Base-by-base conservation (phyloP, 1,284 basidiomycete genomes). In the Trichosporon sp. region DNA sequence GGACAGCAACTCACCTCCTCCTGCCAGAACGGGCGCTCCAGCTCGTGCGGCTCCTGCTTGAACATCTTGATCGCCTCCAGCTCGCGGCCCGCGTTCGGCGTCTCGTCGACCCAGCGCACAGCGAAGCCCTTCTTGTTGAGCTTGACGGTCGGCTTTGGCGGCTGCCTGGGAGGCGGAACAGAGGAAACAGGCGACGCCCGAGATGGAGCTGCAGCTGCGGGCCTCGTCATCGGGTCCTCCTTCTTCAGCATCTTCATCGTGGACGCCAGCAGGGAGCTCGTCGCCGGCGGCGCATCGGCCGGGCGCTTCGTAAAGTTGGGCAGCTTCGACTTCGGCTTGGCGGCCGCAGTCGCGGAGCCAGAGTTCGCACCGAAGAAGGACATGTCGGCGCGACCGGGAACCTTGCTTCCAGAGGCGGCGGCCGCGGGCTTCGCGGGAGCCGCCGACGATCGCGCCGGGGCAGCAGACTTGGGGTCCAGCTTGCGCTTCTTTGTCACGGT, bases 61-160 rank as follows among this genome's bases (percentile, higher is more conserved):
- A 82, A 82, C 25, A 68, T 29, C 38, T 70, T 71, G 42, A 78
- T 56, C 11, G 70, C 72, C 23, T 70, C 73, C 9, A 82, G 65
- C 3, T 68, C 64, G 5, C 77, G 76, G 23, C 67, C 74, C 13
- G 68, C 67, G 12, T 66, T 65, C 0, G 71, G 68, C 1, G 75
- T 70, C 5, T 66, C 15, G 71, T 81, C 79, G n/a, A 71, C 72
- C 68, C 78, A 81, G 47, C 72, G 63, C 15, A 80, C 76, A 2
- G 62, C 66, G 65, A 73, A 65, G 51, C 79, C 75, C 72, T 78
- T 75, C 69, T 74, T 74, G 64, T 80, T 79, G n/a, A 73, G 69
- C 68, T 78, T 79, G 53, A 60, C 70, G 25, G 62, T 38, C 2
- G 64, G 53, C 64, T 66, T 63, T 2, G 38, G 7, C 18, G 56